Evolutionary conservation across 371 early-diverging fungal species (phyloP), one percentile per base, ranked within the genome.

Genomic region (Rhizopus microsporus): DNA sequence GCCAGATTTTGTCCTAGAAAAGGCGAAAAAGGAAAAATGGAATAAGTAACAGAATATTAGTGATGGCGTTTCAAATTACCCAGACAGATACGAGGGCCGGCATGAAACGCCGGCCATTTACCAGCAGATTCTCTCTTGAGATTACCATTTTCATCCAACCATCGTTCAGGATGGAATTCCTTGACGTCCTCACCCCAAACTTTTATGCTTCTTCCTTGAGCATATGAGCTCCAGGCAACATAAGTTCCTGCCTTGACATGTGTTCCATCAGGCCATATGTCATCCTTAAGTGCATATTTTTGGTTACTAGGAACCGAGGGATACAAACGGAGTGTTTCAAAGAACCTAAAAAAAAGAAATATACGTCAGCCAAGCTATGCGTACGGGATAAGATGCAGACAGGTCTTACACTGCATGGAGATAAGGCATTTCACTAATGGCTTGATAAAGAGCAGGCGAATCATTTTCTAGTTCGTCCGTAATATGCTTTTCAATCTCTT

Each of bases 241-340:
- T 65, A 69, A 34, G 83, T 79, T 1, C 86, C 88, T 40, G 78
- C 79, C 23, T 73, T 69, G 2, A 91, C 71, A 6, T 63, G 57
- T 15, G 81, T 80, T 6, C 91, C 89, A 54, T 88, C 87, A 7
- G 92, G 92, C 61, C 87, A 76, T 3, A 85, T 57, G 63, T 87
- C 86, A 57, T 88, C 89, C 9, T 82, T 61, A 17, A 87, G 59
- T 8, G 87, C 88, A 33, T 69, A 62, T 70, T 90, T 91, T 43
- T 77, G 65, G 33, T 88, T 84, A 4, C 48, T 59, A 40, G 93
- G 92, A 0, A 93, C 91, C 8, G 83, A 79, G 0, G 92, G 90
- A 65, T 87, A 81, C 7, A 90, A 68, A 12, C 91, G 80, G 4
- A 92, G 63, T 0, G 85, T 75, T 66, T 93, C 93, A 52, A 75